phyloP scores from a whole-genome alignment of 805 yeast species.

The Pichia insulana region DNA sequence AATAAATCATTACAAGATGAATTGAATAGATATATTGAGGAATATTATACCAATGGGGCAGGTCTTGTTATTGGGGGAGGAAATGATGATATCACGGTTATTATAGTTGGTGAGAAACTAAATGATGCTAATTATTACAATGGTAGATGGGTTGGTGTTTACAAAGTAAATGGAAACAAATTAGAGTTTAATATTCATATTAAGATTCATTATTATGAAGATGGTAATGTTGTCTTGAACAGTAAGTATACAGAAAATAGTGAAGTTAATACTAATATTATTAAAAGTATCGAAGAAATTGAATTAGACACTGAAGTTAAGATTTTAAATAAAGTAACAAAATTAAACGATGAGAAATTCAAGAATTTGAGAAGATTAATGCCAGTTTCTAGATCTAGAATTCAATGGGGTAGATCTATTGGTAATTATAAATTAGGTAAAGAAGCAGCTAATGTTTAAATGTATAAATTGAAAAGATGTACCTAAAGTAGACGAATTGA shows the following conservation, averaged over 20 bases:
- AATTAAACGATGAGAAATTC: constrained; percentile 72
- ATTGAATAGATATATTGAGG: constrained; percentile 45
- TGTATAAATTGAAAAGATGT: too few species aligned
- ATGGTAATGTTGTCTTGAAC: constrained; percentile 83
- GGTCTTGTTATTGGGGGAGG: constrained; percentile 13
- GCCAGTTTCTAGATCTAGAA: constrained; percentile 85
- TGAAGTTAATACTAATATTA: constrained; percentile 17
- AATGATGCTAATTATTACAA: constrained; percentile 78
- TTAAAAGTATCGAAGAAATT: constrained; percentile 40
- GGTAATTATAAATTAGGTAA: constrained; percentile 84
- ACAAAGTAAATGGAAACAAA: constrained; percentile 34
- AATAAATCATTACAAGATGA: constrained; percentile 14
- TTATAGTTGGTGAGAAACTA: constrained; percentile 62
- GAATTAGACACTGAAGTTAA: constrained; percentile 56
- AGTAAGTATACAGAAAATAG: constrained; percentile 17
- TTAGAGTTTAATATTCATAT: constrained; percentile 50
- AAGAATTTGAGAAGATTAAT: constrained; percentile 82
- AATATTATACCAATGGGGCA: constrained; percentile 46
- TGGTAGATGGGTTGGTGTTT: constrained; percentile 88
- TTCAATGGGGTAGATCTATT: constrained; percentile 92
- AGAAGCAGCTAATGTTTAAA: constrained; percentile 43
- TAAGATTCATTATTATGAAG: constrained; percentile 90
- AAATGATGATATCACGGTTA: constrained; percentile 32
- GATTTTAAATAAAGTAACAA: constrained; percentile 54
- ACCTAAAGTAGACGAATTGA: constrained; percentile 22